phyloP scores from a whole-genome alignment of 257 asterid genomes.

The Fraxinus anomala region DNA sequence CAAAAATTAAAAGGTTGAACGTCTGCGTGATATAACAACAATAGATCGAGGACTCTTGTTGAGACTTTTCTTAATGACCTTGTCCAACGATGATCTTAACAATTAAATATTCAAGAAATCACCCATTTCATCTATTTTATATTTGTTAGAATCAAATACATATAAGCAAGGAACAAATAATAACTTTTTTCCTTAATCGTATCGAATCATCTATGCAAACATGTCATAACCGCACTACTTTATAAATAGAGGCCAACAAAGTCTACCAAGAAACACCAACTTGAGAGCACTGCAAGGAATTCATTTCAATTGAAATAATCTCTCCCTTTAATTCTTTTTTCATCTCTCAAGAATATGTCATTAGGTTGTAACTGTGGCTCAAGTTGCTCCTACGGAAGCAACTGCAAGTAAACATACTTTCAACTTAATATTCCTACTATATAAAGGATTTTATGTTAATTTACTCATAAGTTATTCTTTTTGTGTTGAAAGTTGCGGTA shows the following conservation, averaged over 20 bases:
- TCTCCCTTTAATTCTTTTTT: background rate
- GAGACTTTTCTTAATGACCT: background rate
- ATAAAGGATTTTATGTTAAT: too few species aligned
- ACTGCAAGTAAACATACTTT: background rate
- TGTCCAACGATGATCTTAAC: background rate
- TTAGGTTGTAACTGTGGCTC: background rate
- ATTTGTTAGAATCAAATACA: too few species aligned
- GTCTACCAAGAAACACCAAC: background rate
- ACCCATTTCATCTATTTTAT: too few species aligned
- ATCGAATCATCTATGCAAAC: too few species aligned
- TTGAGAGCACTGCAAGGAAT: background rate
- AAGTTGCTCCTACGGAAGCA: background rate
- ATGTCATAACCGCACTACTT: too few species aligned
- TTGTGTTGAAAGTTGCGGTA: slow-evolving; percentile 17
- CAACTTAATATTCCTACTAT: too few species aligned
- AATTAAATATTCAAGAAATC: too few species aligned
- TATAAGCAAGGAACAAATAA: background rate
- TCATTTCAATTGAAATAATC: background rate
- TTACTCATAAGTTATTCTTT: too few species aligned
- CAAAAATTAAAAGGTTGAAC: too few species aligned
- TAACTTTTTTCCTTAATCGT: too few species aligned
- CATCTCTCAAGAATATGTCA: background rate
- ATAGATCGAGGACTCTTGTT: too few species aligned
- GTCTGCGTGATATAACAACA: too few species aligned
- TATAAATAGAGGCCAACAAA: background rate